Conservation (phyloP, 805 yeast genomes). For the Torulaspora quercuum region DNA sequence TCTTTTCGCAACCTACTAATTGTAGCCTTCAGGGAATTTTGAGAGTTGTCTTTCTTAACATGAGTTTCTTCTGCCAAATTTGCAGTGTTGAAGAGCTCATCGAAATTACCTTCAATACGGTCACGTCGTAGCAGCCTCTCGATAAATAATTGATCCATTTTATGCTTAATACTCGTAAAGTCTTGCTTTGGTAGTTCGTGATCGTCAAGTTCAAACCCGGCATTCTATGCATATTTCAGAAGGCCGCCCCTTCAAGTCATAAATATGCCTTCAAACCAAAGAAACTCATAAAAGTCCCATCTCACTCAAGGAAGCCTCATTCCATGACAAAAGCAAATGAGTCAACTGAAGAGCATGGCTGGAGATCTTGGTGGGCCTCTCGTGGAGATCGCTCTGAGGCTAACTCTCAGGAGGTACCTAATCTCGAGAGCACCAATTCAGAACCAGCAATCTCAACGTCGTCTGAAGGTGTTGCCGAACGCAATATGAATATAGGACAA, state of each 20-base stretch:
- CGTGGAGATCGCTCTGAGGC: constrained; percentile 2
- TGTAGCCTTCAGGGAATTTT: constrained; percentile 6
- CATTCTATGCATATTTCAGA: not conserved
- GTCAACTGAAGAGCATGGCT: constrained; percentile 5
- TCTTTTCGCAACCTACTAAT: constrained; percentile 18
- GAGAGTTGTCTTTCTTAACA: not conserved
- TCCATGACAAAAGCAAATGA: constrained; percentile 9
- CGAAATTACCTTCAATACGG: constrained; percentile 20
- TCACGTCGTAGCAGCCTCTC: constrained; percentile 22
- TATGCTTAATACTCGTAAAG: no score
- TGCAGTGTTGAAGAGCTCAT: constrained; percentile 21
- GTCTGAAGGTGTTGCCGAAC: not conserved
- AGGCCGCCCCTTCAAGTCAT: constrained; percentile 5
- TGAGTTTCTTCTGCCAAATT: not conserved
- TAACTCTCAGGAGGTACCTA: not conserved
- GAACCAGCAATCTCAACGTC: not conserved
- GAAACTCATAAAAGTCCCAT: not conserved
- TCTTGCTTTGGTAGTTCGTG: no score
- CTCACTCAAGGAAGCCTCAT: not conserved
- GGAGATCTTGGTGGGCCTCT: constrained; percentile 14
- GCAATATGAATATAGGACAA: not conserved
- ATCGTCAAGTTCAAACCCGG: no score
- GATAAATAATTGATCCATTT: constrained; percentile 18
- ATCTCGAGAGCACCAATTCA: not conserved
- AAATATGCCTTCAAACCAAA: no score